These are phyloP conservation scores for Podila clonocystis DNA, from an alignment of 192 early-diverging fungal genomes.

Conservation along the genomic window DNA sequence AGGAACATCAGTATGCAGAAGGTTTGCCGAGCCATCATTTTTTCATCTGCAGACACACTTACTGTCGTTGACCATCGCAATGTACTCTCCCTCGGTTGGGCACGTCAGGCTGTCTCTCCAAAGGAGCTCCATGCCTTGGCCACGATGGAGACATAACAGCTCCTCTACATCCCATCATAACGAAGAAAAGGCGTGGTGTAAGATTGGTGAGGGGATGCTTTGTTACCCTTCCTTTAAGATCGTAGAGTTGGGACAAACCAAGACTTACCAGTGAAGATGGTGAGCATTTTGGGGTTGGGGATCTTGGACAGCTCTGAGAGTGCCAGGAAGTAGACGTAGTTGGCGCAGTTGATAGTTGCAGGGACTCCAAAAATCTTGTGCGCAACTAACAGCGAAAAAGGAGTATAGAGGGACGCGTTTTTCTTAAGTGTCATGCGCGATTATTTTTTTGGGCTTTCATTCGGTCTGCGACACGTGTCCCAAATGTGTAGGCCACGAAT, in stretches of 20 bases:
- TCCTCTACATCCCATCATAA: conserved; percentile 66
- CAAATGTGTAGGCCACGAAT: no score
- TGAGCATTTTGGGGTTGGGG: conserved; percentile 72
- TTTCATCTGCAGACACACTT: conserved; percentile 42
- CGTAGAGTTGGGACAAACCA: neutral
- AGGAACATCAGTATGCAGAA: neutral
- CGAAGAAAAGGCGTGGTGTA: neutral
- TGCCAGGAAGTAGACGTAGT: conserved; percentile 97
- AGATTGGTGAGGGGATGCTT: neutral
- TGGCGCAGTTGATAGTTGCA: conserved; percentile 95
- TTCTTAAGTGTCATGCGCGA: no score
- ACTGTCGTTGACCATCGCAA: conserved; percentile 97
- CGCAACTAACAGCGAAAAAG: conserved; percentile 66
- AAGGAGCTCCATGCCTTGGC: conserved; percentile 98
- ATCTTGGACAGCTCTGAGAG: conserved; percentile 79
- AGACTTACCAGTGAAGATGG: conserved; percentile 79
- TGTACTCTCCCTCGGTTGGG: conserved; percentile 91
- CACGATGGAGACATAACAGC: conserved; percentile 89
- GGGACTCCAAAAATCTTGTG: conserved; percentile 96
- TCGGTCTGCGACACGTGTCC: no score
- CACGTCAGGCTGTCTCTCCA: conserved; percentile 94
- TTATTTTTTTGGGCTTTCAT: no score
- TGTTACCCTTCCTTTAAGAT: neutral
- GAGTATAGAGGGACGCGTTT: neutral
- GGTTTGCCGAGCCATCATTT: no score